A percentile compares a stretch with the other conserved stretches of the same genome.
These are phyloP conservation scores for Dictyostelium firmibasis DNA, from an alignment of 78 protist species.

Conservation along the genomic window DNA sequence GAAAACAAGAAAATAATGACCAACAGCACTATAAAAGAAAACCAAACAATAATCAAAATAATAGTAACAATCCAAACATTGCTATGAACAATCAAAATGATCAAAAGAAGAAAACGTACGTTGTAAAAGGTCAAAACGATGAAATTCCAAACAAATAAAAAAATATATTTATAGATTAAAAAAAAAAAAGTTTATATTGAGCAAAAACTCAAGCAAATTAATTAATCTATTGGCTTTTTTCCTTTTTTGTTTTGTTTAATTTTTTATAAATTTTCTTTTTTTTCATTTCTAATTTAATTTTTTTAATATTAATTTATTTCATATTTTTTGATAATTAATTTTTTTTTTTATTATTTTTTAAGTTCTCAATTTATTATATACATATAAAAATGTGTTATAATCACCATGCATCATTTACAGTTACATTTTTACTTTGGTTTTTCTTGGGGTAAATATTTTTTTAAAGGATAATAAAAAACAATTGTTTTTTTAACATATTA, in stretches of 20 bases:
- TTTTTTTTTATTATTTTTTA: neutral
- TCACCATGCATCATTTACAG: neutral
- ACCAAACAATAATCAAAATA: conserved; percentile 1
- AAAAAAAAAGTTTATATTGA: no score
- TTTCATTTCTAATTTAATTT: no score
- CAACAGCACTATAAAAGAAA: neutral
- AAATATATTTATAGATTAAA: neutral
- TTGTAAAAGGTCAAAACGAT: conserved; percentile 13
- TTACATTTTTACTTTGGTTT: neutral
- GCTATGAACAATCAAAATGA: neutral
- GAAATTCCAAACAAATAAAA: neutral
- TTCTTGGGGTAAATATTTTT: neutral
- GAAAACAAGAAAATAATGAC: neutral
- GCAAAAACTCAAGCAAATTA: neutral
- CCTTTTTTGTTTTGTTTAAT: no score
- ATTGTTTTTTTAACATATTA: neutral
- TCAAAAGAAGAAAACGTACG: neutral
- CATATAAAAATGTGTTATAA: neutral
- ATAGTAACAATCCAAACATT: neutral
- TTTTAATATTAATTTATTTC: neutral
- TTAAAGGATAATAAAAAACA: no score
- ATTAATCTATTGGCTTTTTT: neutral
- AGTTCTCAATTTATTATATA: neutral
- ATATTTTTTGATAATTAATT: neutral
- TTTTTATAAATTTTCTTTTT: neutral